A percentile compares a stretch with the other conserved stretches of the same genome.
Conservation (phyloP, 805 yeast species). For the Teunomyces tritomae region DNA sequence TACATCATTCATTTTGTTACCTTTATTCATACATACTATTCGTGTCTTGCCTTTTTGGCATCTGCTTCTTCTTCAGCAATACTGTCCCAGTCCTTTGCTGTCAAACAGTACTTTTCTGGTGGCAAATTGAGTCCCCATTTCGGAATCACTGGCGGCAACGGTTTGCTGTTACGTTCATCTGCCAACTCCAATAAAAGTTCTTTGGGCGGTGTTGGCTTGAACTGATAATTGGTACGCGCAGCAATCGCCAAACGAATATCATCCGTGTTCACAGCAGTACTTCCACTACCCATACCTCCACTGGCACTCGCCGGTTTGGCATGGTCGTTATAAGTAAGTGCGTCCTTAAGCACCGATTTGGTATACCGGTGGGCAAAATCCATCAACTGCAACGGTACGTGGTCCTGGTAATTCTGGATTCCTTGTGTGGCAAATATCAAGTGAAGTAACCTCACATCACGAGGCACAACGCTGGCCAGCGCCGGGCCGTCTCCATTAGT, state of each 20-base stretch:
- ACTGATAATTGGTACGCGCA: slow-evolving; percentile 92
- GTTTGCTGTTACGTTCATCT: slow-evolving; percentile 82
- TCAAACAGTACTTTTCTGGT: slow-evolving; percentile 94
- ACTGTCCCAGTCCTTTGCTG: slow-evolving; percentile 72
- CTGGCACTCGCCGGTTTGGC: slow-evolving; percentile 42
- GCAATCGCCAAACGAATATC: slow-evolving; percentile 91
- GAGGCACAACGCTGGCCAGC: slow-evolving; percentile 49
- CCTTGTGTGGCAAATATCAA: slow-evolving; percentile 92
- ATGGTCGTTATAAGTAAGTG: slow-evolving; percentile 84
- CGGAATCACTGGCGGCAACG: slow-evolving; percentile 88
- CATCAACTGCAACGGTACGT: slow-evolving; percentile 93
- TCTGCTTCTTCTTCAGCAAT: slow-evolving; percentile 20
- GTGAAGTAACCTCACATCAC: slow-evolving; percentile 90
- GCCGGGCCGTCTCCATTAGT: neutral
- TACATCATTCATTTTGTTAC: neutral
- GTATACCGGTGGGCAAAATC: slow-evolving; percentile 95
- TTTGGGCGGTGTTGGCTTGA: slow-evolving; percentile 92
- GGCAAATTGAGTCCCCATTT: slow-evolving; percentile 92
- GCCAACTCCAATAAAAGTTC: slow-evolving; percentile 89
- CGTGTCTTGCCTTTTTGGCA: slow-evolving; percentile 11
- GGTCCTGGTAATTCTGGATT: slow-evolving; percentile 88
- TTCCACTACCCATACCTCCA: slow-evolving; percentile 35
- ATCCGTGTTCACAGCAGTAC: slow-evolving; percentile 69
- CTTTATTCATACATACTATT: neutral
- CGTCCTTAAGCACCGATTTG: slow-evolving; percentile 81